These are phyloP conservation scores for Fusarium sp. DNA, from an alignment of 2,329 filamentous ascomycete species.

Conservation along the genomic window DNA sequence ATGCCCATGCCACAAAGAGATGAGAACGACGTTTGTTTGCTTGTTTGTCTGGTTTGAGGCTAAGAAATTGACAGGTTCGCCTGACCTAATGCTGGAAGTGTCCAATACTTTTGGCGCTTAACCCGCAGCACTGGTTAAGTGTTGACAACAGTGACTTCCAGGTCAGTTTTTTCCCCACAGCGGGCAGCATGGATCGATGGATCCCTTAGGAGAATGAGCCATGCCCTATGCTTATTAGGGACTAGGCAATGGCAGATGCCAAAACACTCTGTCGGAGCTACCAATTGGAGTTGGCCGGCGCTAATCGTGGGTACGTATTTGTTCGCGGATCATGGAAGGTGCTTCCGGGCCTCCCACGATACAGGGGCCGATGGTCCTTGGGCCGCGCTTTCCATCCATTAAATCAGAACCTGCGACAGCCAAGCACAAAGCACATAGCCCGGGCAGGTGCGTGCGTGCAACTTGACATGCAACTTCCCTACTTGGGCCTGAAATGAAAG, in stretches of 20 bases:
- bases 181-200: constrained; percentile 8
- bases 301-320: constrained; percentile 31
- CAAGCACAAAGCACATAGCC: constrained; percentile 8
- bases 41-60: constrained; percentile 8
- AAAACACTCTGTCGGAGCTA: constrained; percentile 30
- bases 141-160: constrained; percentile 3
- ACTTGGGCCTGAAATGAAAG: constrained; percentile 30
- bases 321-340: constrained; percentile 36
- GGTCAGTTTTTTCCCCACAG: constrained; percentile 35
- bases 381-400: constrained; percentile 44
- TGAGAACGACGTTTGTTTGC: background rate
- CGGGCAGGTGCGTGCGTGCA: constrained; percentile 32
- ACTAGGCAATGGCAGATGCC: constrained; percentile 24
- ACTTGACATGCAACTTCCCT: constrained; percentile 37
- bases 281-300: constrained; percentile 29
- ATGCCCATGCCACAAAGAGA: background rate
- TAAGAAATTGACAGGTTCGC: constrained; percentile 23
- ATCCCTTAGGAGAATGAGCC: too few species aligned
- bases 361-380: constrained; percentile 32
- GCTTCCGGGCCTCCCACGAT: constrained; percentile 23
- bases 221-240: too few species aligned
- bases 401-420: constrained; percentile 39
- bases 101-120: constrained; percentile 41
- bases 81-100: constrained; percentile 1
- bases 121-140: constrained; percentile 28